A percentile compares a stretch with the other conserved stretches of the same genome.
phyloP scores from a whole-genome alignment of 352 stramenopile species.

The Pythium periplocum region DNA sequence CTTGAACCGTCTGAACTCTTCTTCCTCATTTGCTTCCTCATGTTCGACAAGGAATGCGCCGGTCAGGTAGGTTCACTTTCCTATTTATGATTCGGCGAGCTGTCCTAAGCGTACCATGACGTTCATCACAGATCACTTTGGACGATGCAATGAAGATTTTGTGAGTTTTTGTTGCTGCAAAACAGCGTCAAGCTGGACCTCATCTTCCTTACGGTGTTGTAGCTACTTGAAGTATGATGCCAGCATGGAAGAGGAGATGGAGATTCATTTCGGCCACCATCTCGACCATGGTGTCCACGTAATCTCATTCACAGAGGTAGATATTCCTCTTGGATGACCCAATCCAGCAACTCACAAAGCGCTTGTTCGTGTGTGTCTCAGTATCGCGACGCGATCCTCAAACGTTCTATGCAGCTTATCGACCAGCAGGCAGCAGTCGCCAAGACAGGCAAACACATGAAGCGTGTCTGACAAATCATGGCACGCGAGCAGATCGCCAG shows the following conservation, averaged over 20 bases:
- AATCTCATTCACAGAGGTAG: conserved; percentile 58
- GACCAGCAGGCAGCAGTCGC: conserved; percentile 44
- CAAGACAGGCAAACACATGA: conserved; percentile 46
- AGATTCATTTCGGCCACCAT: conserved; percentile 60
- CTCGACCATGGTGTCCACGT: conserved; percentile 57
- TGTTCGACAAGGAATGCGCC: conserved; percentile 70
- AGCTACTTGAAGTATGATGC: conserved; percentile 73
- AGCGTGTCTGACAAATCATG: conserved; percentile 26
- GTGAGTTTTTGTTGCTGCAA: conserved; percentile 15
- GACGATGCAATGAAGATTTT: conserved; percentile 80
- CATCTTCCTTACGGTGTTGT: conserved; percentile 2
- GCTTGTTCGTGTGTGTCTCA: conserved; percentile 14
- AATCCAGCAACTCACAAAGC: background rate
- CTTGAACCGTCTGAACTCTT: conserved; percentile 74
- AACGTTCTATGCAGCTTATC: conserved; percentile 53
- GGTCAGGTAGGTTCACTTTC: conserved; percentile 33
- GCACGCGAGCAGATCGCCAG: background rate
- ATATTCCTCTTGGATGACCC: conserved; percentile 1
- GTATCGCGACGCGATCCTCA: conserved; percentile 58
- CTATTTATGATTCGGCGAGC: background rate
- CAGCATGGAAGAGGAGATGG: conserved; percentile 78
- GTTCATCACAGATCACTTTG: conserved; percentile 41
- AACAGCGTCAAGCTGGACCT: background rate
- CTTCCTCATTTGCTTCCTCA: conserved; percentile 81
- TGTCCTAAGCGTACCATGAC: too few species aligned